Conservation (phyloP, 2,329 filamentous ascomycete genomes). For the Botrytis sinoallii region DNA sequence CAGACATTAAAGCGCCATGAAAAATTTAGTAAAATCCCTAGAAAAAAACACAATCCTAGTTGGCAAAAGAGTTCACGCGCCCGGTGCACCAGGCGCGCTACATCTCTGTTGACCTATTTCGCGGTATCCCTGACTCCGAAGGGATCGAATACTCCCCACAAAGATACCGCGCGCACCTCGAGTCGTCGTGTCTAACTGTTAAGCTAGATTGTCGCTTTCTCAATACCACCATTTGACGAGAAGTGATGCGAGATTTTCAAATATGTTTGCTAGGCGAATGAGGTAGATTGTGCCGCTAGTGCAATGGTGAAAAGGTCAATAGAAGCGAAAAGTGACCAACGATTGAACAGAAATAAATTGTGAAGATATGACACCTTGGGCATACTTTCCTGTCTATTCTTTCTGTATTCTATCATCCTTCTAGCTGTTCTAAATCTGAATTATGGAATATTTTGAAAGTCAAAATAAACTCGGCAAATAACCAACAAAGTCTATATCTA, state of each 20-base stretch:
- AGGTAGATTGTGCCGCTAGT: not conserved
- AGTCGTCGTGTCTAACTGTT: conserved; percentile 4
- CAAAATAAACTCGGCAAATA: not conserved
- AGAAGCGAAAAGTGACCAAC: not conserved
- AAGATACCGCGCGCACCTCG: conserved; percentile 9
- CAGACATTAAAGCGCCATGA: no score
- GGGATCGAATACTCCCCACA: conserved; percentile 9
- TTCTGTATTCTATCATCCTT: not conserved
- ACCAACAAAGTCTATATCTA: not conserved
- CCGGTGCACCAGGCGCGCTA: not conserved
- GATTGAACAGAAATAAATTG: not conserved
- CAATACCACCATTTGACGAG: conserved; percentile 10
- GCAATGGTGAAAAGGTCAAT: not conserved
- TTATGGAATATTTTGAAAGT: not conserved
- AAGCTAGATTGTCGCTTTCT: conserved; percentile 2
- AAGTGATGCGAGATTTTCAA: not conserved
- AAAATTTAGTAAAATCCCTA: not conserved
- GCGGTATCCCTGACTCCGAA: conserved; percentile 8
- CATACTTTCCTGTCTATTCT: not conserved
- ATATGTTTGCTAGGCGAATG: not conserved
- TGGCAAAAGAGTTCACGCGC: not conserved
- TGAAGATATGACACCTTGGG: not conserved
- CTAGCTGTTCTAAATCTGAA: not conserved
- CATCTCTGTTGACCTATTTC: not conserved
- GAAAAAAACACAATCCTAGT: not conserved